These are phyloP conservation scores for Lasiodiplodia hormozganensis DNA, from an alignment of 2,329 filamentous ascomycete genomes.

Conservation along the genomic window DNA sequence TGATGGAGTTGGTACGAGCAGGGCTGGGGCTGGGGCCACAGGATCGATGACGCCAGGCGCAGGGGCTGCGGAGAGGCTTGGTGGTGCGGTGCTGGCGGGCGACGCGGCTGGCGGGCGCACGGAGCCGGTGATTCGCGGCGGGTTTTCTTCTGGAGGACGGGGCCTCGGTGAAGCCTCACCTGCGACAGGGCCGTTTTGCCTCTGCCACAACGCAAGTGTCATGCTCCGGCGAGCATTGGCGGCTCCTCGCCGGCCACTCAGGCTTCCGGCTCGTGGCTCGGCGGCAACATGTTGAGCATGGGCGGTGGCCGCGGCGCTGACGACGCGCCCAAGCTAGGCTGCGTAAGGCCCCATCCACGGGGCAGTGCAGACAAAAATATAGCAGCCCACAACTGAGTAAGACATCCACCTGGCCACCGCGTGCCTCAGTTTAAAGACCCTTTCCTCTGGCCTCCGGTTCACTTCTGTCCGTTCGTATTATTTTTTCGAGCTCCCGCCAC, in stretches of 20 bases:
- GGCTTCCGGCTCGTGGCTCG: not conserved
- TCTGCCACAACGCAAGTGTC: not conserved
- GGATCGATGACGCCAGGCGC: not conserved
- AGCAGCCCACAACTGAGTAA: constrained; percentile 11
- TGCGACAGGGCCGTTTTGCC: not conserved
- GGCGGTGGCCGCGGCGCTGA: constrained; percentile 11
- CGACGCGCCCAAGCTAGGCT: constrained; percentile 13
- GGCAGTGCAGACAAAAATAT: constrained; percentile 26
- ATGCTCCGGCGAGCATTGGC: constrained; percentile 1
- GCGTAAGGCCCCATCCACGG: constrained; percentile 16
- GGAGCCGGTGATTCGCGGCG: not conserved
- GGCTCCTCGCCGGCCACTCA: not conserved
- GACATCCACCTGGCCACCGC: not conserved
- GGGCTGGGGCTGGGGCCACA: not conserved
- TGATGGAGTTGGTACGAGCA: not conserved
- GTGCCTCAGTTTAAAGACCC: constrained; percentile 2
- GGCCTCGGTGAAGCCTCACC: no score
- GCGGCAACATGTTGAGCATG: not conserved
- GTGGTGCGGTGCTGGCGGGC: not conserved
- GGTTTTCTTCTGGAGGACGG: not conserved
- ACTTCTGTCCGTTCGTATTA: not conserved
- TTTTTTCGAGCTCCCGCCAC: constrained; percentile 6
- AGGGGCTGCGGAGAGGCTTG: not conserved
- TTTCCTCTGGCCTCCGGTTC: not conserved
- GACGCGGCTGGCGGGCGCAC: not conserved